Percentiles rank a stretch among this genome's conserved stretches.
Conservation (phyloP, 1,139 yeast genomes). For the Saccharomyces hybrid region DNA sequence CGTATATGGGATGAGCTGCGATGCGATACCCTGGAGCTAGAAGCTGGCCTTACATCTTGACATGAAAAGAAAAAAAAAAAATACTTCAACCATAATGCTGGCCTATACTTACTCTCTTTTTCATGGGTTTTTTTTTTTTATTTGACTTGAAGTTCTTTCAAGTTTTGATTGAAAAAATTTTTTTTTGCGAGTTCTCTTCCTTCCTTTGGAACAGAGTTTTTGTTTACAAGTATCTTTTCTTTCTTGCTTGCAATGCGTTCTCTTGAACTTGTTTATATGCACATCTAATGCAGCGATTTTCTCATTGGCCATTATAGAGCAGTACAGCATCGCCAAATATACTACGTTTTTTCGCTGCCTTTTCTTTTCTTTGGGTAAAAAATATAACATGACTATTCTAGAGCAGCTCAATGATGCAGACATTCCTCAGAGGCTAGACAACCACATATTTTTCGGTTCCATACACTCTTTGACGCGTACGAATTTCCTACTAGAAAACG, state of each 20-base stretch:
- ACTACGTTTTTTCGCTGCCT: conserved; percentile 1
- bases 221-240: neutral
- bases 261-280: neutral
- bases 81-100: neutral
- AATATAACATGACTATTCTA: conserved; percentile 20
- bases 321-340: conserved; percentile 2
- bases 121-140: neutral
- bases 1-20: neutral
- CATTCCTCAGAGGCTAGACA: conserved; percentile 30
- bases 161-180: neutral
- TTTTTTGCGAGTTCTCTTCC: neutral
- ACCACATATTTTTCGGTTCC: conserved; percentile 33
- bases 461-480: conserved; percentile 30
- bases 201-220: neutral
- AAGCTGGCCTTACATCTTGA: neutral
- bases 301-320: neutral
- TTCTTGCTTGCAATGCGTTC: neutral
- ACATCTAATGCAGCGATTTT: neutral
- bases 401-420: conserved; percentile 17
- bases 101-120: neutral
- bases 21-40: neutral
- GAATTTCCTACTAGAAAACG: conserved; percentile 20
- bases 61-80: neutral
- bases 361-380: neutral
- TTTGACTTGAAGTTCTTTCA: neutral